Base-by-base conservation (phyloP, 345 rosid genomes). In the Euclidium syriacum region DNA sequence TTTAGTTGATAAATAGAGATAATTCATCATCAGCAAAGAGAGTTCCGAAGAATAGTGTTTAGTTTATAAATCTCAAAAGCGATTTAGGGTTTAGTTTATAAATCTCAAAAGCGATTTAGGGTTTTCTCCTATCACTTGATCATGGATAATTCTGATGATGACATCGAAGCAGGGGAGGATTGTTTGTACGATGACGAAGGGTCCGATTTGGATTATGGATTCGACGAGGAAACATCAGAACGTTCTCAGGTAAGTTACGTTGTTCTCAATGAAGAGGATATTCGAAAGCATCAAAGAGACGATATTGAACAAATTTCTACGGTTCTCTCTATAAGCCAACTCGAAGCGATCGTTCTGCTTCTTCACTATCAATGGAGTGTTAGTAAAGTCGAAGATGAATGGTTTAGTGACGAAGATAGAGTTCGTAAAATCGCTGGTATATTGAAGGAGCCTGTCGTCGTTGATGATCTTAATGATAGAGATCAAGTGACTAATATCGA, bases 331-430 rank as follows among this genome's bases (percentile, higher is more conserved):
- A 81, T 88, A 67, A 29, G 77, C 15, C 66, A 49, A 77, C 71
- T 19, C 10, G 81, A 65, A 6, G 90, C 96, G 19, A 71, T 70
- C 65, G 67, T 73, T 53, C 73, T 88, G 33, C 90, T 88, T n/a
- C 77, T 83, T 22, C 74, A 76, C 46, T 85, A 68, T 68, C 77
- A 77, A 69, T 88, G 96, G 96, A 80, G 77, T 68, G 83, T 85
- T 24, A 65, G 81, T 73, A 79, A 76, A 56, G 91, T 83, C 41
- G 79, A 79, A 65, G 92, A 88, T 70, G 92, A 78, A 48, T 88
- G 96, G 96, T 88, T 88, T 70, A 80, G 84, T 16, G 78, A 85
- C 61, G 96, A 85, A 67, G 90, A 79, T 22, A 64, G 57, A 40
- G 86, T 88, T n/a, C 79, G 96, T 4, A 71, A 57, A 36, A 56